phyloP scores from a whole-genome alignment of 768 basidiomycete genomes.

The Agaricus blazei region DNA sequence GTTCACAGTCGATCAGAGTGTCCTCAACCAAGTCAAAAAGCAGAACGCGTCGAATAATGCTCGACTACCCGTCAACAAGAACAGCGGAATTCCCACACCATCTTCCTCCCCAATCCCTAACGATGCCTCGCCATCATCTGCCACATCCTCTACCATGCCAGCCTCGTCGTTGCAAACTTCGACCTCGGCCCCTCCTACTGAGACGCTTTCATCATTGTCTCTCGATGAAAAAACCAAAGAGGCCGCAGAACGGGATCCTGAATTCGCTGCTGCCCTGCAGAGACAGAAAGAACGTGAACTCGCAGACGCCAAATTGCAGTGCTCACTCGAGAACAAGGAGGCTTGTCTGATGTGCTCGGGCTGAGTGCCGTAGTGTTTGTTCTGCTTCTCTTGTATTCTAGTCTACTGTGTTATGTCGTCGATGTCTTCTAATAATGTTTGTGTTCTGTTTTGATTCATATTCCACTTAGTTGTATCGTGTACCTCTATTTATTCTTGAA shows the following conservation, averaged over 20 bases:
- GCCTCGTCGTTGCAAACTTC: slow-evolving; percentile 14
- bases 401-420: slow-evolving; percentile 2
- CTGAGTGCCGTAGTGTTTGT: slow-evolving; percentile 25
- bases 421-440: background rate
- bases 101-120: slow-evolving; percentile 19
- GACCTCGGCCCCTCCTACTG: slow-evolving; percentile 19
- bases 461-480: background rate
- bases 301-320: slow-evolving; percentile 77
- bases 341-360: slow-evolving; percentile 92
- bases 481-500: background rate
- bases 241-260: slow-evolving; percentile 59
- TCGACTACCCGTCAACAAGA: slow-evolving; percentile 17
- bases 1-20: slow-evolving; percentile 88
- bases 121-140: slow-evolving; percentile 13
- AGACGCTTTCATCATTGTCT: slow-evolving; percentile 30
- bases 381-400: background rate
- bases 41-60: slow-evolving; percentile 30
- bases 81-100: slow-evolving; percentile 27
- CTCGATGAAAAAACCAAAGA: slow-evolving; percentile 44
- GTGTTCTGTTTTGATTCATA: background rate
- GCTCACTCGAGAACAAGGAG: slow-evolving; percentile 91
- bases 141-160: slow-evolving; percentile 10
- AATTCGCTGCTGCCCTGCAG: slow-evolving; percentile 74
- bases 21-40: slow-evolving; percentile 62
- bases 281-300: slow-evolving; percentile 67